A percentile compares a stretch with the other conserved stretches of the same genome.
Conservation (phyloP, 768 basidiomycete genomes). For the Mycena epipterygia region DNA sequence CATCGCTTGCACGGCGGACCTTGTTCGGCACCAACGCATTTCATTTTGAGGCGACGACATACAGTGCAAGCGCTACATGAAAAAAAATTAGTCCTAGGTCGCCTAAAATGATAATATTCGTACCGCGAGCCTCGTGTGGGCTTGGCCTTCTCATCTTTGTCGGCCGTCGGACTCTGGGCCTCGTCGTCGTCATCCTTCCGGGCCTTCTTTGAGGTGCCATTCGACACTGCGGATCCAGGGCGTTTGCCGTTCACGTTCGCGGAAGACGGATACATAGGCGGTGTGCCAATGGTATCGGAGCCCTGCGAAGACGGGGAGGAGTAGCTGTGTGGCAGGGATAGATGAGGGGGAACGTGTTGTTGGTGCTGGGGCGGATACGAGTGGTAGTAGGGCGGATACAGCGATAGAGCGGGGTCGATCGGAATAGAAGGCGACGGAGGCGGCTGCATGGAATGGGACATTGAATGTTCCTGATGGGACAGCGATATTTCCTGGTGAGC, state of each 20-base stretch:
- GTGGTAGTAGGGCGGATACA: slow-evolving; percentile 77
- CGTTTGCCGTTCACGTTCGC: slow-evolving; percentile 76
- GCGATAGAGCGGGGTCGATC: slow-evolving; percentile 79
- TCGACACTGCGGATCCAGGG: slow-evolving; percentile 65
- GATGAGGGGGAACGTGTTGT: slow-evolving; percentile 66
- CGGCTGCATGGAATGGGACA: slow-evolving; percentile 60
- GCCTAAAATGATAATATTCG: slow-evolving; percentile 34
- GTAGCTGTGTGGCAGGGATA: slow-evolving; percentile 69
- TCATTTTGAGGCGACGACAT: slow-evolving; percentile 94
- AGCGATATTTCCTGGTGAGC: slow-evolving; percentile 57
- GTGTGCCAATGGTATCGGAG: slow-evolving; percentile 82
- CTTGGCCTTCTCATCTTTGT: slow-evolving; percentile 85
- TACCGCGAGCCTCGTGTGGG: slow-evolving; percentile 89
- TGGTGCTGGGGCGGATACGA: slow-evolving; percentile 59
- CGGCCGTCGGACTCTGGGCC: slow-evolving; percentile 63
- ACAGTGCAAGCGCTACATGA: slow-evolving; percentile 86
- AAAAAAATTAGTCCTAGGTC: slow-evolving; percentile 33
- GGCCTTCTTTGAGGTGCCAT: slow-evolving; percentile 63
- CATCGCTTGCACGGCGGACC: slow-evolving; percentile 95
- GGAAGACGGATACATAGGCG: slow-evolving; percentile 72
- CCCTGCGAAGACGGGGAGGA: slow-evolving; percentile 87
- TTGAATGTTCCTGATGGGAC: slow-evolving; percentile 58
- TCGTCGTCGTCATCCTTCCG: slow-evolving; percentile 72
- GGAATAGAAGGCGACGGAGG: slow-evolving; percentile 73
- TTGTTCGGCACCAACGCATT: slow-evolving; percentile 91